Evolutionary conservation across 306 rosid genomes (phyloP).

Genomic region (Sindora glabra): DNA sequence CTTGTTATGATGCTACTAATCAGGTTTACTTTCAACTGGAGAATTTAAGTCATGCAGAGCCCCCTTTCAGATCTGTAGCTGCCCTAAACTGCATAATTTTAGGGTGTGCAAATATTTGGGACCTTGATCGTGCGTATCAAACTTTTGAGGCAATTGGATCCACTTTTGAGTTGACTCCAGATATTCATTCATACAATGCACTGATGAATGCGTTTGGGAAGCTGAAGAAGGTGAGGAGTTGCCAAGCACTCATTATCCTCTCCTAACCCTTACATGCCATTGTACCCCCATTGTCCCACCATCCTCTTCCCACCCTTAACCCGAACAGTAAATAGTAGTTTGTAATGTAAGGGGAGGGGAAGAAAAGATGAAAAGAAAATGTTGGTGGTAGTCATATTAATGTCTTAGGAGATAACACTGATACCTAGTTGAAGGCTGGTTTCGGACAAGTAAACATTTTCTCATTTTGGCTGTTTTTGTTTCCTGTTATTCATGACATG

Average conservation of each 20-base stretch:
- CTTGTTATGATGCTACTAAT: not conserved
- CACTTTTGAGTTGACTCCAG: conserved; percentile 66
- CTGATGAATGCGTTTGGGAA: conserved; percentile 81
- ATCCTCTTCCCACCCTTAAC: not conserved
- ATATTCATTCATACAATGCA: conserved; percentile 89
- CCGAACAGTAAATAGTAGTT: no score
- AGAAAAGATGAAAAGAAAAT: no score
- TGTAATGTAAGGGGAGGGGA: no score
- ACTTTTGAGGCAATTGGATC: conserved; percentile 89
- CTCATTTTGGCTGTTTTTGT: not conserved
- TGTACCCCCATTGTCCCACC: not conserved
- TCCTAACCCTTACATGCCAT: not conserved
- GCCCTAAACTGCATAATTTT: conserved; percentile 79
- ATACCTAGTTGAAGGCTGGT: not conserved
- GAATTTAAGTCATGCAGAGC: conserved; percentile 60
- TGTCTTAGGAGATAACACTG: not conserved
- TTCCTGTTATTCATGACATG: not conserved
- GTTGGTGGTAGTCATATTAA: no score
- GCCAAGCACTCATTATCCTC: not conserved
- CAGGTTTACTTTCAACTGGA: conserved; percentile 97
- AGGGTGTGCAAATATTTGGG: conserved; percentile 96
- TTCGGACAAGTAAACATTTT: not conserved
- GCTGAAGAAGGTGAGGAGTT: conserved; percentile 67
- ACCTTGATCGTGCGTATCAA: conserved; percentile 96
- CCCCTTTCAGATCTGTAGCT: conserved; percentile 79